Conservation (phyloP, 2,329 filamentous ascomycete genomes). For the Tolypocladium ovalisporum region DNA sequence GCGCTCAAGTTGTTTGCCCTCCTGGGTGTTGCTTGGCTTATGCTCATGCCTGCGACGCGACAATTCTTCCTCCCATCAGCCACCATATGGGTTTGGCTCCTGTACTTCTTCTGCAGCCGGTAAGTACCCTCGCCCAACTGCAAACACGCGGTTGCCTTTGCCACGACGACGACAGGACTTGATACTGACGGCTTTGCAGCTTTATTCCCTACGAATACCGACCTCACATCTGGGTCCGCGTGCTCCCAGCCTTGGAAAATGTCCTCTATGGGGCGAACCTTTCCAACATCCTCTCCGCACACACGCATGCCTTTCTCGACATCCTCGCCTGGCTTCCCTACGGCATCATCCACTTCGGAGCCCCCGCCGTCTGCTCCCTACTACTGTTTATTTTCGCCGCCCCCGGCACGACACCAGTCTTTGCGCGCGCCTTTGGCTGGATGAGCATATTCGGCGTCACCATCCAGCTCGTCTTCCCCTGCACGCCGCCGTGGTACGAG, state of each 20-base stretch:
- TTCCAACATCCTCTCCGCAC: conserved; percentile 87
- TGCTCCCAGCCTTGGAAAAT: conserved; percentile 88
- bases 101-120: conserved; percentile 91
- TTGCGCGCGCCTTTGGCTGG: conserved; percentile 81
- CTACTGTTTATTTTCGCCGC: conserved; percentile 83
- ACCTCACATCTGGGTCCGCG: conserved; percentile 90
- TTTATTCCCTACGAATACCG: conserved; percentile 85
- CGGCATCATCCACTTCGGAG: conserved; percentile 80
- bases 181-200: conserved; percentile 30
- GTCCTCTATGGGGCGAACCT: conserved; percentile 93
- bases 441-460: conserved; percentile 81
- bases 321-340: conserved; percentile 90
- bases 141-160: neutral
- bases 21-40: conserved; percentile 53
- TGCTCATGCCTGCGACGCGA: conserved; percentile 72
- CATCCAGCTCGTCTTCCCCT: conserved; percentile 84
- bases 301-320: conserved; percentile 74
- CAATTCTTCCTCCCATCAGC: conserved; percentile 88
- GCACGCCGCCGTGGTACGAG: conserved; percentile 95
- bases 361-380: conserved; percentile 66
- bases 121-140: conserved; percentile 38
- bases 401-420: conserved; percentile 74
- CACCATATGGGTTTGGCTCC: conserved; percentile 73
- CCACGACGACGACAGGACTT: neutral
- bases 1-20: conserved; percentile 66